Conservation (phyloP, 1,139 yeast genomes). For the Hemisphaericaspora subhashii region DNA sequence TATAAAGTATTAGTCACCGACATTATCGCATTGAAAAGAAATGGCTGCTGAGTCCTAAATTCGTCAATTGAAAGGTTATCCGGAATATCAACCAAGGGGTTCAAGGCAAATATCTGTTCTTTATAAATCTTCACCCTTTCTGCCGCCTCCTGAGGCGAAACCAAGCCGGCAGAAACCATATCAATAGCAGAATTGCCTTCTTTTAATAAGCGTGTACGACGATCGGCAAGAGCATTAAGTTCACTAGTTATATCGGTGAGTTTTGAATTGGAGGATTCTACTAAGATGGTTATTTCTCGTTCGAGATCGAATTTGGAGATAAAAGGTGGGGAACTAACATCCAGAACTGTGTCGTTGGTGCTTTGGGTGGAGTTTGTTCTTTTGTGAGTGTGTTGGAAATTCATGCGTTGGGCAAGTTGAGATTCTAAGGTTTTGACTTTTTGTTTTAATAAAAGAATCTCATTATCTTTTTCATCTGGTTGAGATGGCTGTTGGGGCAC, state of each 20-base stretch:
- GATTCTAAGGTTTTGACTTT: constrained; percentile 23
- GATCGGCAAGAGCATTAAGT: constrained; percentile 35
- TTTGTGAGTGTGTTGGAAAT: constrained; percentile 7
- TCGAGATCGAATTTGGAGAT: constrained; percentile 35
- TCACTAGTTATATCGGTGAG: constrained; percentile 41
- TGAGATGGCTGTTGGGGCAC: not conserved
- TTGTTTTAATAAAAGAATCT: constrained; percentile 19
- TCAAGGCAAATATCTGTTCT: constrained; percentile 34
- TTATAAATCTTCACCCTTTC: constrained; percentile 45
- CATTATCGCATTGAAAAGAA: constrained; percentile 64
- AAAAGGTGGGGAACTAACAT: constrained; percentile 27
- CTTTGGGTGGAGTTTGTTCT: constrained; percentile 2
- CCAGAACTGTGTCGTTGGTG: constrained; percentile 9
- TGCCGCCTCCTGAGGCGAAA: constrained; percentile 52
- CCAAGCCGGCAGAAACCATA: constrained; percentile 46
- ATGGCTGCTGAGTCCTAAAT: constrained; percentile 54
- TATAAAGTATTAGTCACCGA: constrained; percentile 54
- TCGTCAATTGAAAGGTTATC: constrained; percentile 42
- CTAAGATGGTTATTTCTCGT: constrained; percentile 36
- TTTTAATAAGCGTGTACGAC: constrained; percentile 33
- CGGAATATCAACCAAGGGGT: constrained; percentile 59
- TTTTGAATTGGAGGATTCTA: constrained; percentile 26
- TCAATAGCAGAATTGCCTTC: constrained; percentile 31
- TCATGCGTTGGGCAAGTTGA: constrained; percentile 15
- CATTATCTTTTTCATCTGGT: constrained; percentile 11